These are phyloP conservation scores for Nemania abortiva DNA, from an alignment of 2,329 filamentous ascomycete genomes.

Conservation along the genomic window DNA sequence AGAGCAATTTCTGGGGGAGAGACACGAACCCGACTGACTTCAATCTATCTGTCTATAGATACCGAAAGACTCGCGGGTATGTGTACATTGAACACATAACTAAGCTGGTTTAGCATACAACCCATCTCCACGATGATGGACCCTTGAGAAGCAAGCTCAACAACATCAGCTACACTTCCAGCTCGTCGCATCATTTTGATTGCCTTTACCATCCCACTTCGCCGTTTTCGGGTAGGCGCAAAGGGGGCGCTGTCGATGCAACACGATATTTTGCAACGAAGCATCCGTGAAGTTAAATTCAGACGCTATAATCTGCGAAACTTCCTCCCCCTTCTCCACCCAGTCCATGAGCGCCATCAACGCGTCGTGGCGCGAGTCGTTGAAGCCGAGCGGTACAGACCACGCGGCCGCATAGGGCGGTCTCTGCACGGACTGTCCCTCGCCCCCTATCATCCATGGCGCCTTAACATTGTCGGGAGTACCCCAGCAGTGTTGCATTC, in stretches of 20 bases:
- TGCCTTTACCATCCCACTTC: slow-evolving; percentile 51
- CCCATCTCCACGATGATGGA: neutral
- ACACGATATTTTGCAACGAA: slow-evolving; percentile 44
- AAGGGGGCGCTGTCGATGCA: slow-evolving; percentile 57
- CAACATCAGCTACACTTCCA: slow-evolving; percentile 50
- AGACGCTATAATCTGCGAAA: slow-evolving; percentile 47
- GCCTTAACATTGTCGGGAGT: slow-evolving; percentile 45
- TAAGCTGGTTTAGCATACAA: neutral
- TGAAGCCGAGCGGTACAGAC: slow-evolving; percentile 46
- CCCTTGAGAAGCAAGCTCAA: neutral
- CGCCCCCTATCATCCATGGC: slow-evolving; percentile 51
- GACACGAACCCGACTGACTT: too few species aligned
- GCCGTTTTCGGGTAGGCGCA: slow-evolving; percentile 54
- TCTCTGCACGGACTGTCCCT: slow-evolving; percentile 46
- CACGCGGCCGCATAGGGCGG: slow-evolving; percentile 48
- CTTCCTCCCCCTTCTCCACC: slow-evolving; percentile 47
- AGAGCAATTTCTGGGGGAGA: neutral
- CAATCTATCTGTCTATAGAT: too few species aligned
- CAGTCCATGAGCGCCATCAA: slow-evolving; percentile 50
- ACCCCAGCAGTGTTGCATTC: slow-evolving; percentile 59
- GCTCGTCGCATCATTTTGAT: slow-evolving; percentile 49
- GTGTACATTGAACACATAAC: too few species aligned
- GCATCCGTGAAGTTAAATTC: slow-evolving; percentile 48
- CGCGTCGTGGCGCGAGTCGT: slow-evolving; percentile 47
- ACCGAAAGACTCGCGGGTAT: too few species aligned